A percentile compares a stretch with the other conserved stretches of the same genome.
Evolutionary conservation across 495 filamentous ascomycete genomes (phyloP).

Genomic region (Neurospora cerealis): DNA sequence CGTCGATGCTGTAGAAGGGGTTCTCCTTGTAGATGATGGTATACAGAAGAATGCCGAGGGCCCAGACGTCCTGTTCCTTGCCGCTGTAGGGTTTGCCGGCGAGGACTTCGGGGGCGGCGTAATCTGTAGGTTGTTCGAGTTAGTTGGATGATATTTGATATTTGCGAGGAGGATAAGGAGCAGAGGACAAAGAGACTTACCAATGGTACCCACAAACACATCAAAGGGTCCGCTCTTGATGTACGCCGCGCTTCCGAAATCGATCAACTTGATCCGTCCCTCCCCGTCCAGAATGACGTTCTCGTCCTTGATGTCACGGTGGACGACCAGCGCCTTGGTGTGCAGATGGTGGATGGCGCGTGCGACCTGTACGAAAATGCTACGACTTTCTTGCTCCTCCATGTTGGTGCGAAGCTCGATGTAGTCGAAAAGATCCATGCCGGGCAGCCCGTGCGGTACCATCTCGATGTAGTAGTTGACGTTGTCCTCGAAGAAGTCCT

Average conservation of each 20-base stretch:
- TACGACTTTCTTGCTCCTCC: constrained; percentile 87
- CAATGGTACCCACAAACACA: constrained; percentile 97
- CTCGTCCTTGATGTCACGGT: constrained; percentile 98
- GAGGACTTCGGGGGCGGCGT: constrained; percentile 95
- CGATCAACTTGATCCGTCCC: constrained; percentile 91
- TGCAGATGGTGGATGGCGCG: constrained; percentile 86
- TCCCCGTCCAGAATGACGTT: constrained; percentile 95
- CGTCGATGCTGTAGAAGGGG: constrained; percentile 97
- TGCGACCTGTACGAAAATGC: constrained; percentile 90
- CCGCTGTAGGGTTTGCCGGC: constrained; percentile 87
- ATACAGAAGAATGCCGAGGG: constrained; percentile 93
- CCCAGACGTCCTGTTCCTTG: constrained; percentile 98
- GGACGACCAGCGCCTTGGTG: constrained; percentile 83
- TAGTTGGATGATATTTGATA: neutral
- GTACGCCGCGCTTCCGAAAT: constrained; percentile 96
- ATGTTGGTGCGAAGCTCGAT: constrained; percentile 94
- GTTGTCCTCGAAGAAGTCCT: constrained; percentile 96
- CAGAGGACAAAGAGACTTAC: constrained; percentile 40
- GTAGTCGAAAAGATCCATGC: constrained; percentile 99
- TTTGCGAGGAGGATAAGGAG: too few relatives aligned
- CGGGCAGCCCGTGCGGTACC: constrained; percentile 88
- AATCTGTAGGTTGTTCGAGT: constrained; percentile 49
- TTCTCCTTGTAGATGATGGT: constrained; percentile 99
- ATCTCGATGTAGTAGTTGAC: constrained; percentile 99
- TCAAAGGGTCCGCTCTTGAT: constrained; percentile 98